phyloP scores from a whole-genome alignment of 495 filamentous ascomycete genomes.

The Aspergillus sclerotioniger region DNA sequence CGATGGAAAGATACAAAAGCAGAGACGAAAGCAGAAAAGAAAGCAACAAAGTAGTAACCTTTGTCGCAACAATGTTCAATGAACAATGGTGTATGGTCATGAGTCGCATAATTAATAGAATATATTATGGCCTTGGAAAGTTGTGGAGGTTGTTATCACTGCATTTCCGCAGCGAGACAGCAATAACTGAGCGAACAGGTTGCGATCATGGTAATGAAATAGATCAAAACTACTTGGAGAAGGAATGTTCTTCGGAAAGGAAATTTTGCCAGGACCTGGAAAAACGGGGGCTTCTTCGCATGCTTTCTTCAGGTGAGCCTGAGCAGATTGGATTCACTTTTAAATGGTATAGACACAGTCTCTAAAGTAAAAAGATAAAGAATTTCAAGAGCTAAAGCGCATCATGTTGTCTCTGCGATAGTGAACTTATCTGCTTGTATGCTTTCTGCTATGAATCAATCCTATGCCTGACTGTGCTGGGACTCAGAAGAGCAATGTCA shows the following conservation, averaged over 20 bases:
- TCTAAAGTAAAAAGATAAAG: neutral
- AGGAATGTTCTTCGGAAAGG: slow-evolving; percentile 10
- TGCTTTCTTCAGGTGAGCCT: slow-evolving; percentile 23
- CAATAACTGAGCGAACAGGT: neutral
- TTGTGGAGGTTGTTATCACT: slow-evolving; percentile 1
- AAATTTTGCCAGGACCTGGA: slow-evolving; percentile 19
- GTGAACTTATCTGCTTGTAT: too few relatives aligned
- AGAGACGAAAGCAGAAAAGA: too few relatives aligned
- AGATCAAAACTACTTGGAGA: neutral
- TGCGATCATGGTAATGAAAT: slow-evolving; percentile 1
- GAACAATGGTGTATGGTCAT: neutral
- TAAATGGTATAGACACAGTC: slow-evolving; percentile 11
- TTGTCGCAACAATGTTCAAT: neutral
- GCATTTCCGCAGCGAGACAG: neutral
- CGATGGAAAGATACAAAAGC: too few relatives aligned
- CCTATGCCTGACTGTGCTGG: too few relatives aligned
- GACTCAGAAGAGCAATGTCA: too few relatives aligned
- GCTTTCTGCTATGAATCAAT: too few relatives aligned
- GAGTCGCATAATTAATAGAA: neutral
- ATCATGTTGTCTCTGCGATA: too few relatives aligned
- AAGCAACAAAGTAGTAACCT: neutral
- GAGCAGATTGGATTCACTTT: slow-evolving; percentile 19
- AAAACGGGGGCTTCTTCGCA: slow-evolving; percentile 19
- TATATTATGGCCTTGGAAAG: neutral
- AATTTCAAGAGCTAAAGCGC: too few relatives aligned